A percentile compares a stretch with the other conserved stretches of the same genome.
These are phyloP conservation scores for Trichosporon asahii DNA, from an alignment of 1,284 basidiomycete species.

Conservation along the genomic window DNA sequence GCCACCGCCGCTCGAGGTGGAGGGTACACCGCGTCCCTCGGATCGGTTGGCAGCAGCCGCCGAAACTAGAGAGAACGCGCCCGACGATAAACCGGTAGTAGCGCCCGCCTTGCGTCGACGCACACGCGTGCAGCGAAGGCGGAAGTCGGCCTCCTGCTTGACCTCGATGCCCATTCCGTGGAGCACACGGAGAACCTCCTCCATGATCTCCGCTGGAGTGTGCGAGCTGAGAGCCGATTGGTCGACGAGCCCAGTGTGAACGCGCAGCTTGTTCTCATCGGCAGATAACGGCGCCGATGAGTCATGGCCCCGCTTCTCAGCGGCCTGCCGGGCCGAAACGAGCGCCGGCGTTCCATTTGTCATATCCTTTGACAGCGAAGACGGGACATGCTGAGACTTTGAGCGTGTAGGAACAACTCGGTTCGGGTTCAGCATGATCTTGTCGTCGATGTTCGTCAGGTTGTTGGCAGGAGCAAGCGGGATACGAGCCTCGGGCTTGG, in stretches of 20 bases:
- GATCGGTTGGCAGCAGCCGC: conserved; percentile 73
- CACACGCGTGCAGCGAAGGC: conserved; percentile 72
- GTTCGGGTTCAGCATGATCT: conserved; percentile 23
- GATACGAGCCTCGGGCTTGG: conserved; percentile 8
- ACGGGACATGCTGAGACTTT: conserved; percentile 17
- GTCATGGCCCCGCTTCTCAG: background rate
- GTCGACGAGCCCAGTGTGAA: conserved; percentile 91
- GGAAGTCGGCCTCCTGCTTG: conserved; percentile 80
- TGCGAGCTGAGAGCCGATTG: conserved; percentile 83
- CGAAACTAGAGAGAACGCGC: conserved; percentile 54
- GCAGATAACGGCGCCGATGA: conserved; percentile 19
- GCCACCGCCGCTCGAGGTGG: background rate
- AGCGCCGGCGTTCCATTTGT: background rate
- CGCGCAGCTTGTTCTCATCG: conserved; percentile 64
- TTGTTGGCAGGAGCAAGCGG: conserved; percentile 21
- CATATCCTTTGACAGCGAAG: background rate
- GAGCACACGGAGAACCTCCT: conserved; percentile 73
- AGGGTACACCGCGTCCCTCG: background rate
- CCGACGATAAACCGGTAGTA: conserved; percentile 44
- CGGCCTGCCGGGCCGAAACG: conserved; percentile 2
- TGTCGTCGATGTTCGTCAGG: conserved; percentile 35
- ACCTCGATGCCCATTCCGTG: conserved; percentile 88
- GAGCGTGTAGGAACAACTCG: conserved; percentile 14
- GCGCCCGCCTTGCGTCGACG: conserved; percentile 63
- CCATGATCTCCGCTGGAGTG: conserved; percentile 80